These are phyloP conservation scores for Saccharomycopsis malanga DNA, from an alignment of 805 yeast genomes.

Conservation along the genomic window DNA sequence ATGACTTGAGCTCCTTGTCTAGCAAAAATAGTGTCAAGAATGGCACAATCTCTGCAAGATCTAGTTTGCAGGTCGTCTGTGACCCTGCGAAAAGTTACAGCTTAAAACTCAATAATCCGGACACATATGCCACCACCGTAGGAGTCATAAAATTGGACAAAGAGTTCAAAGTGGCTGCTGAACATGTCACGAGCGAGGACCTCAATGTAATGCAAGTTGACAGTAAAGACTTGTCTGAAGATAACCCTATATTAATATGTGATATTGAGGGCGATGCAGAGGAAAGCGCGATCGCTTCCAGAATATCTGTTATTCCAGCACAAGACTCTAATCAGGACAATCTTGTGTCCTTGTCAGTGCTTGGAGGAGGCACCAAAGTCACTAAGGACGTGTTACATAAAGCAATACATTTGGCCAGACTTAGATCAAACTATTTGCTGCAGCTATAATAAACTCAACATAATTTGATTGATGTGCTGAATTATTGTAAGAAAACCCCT, in stretches of 20 bases:
- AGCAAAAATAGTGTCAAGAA: slow-evolving; percentile 43
- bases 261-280: slow-evolving; percentile 86
- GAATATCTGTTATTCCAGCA: slow-evolving; percentile 2
- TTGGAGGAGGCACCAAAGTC: slow-evolving; percentile 43
- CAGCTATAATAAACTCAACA: too few relatives aligned
- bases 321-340: slow-evolving; percentile 27
- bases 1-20: slow-evolving; percentile 11
- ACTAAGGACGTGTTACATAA: slow-evolving; percentile 40
- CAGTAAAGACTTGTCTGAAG: background rate
- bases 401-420: slow-evolving; percentile 41
- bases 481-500: too few relatives aligned
- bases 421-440: background rate
- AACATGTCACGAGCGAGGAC: slow-evolving; percentile 28
- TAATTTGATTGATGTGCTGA: too few relatives aligned
- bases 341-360: slow-evolving; percentile 39
- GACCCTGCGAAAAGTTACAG: slow-evolving; percentile 38
- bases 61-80: slow-evolving; percentile 48
- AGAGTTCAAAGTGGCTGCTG: slow-evolving; percentile 29
- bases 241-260: slow-evolving; percentile 43
- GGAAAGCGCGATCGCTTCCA: slow-evolving; percentile 42
- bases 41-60: slow-evolving; percentile 44
- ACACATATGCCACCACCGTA: slow-evolving; percentile 41
- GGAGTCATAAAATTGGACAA: slow-evolving; percentile 48
- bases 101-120: slow-evolving; percentile 36
- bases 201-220: slow-evolving; percentile 13